A percentile compares a stretch with the other conserved stretches of the same genome.
Evolutionary conservation across 148 eudicot genomes (phyloP).

Genomic region (Vaccinium corymbosum): DNA sequence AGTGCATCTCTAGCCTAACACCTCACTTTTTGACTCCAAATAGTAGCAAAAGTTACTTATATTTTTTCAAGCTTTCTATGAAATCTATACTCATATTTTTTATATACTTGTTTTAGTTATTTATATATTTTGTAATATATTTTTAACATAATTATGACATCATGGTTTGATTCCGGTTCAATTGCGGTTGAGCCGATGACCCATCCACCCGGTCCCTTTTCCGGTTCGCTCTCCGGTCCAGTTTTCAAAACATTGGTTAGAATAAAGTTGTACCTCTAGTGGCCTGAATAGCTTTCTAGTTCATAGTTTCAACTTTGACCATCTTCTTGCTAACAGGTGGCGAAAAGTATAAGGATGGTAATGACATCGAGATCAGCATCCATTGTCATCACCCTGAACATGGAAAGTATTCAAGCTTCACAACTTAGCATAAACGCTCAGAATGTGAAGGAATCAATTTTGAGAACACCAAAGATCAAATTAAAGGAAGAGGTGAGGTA

Average conservation of each 20-base stretch:
- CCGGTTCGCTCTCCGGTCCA: no score
- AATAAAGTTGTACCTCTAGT: not conserved
- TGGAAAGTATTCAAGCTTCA: constrained; percentile 48
- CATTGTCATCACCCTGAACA: constrained; percentile 60
- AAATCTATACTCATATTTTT: no score
- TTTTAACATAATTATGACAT: no score
- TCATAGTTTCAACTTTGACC: constrained; percentile 1
- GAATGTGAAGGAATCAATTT: constrained; percentile 56
- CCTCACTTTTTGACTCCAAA: no score
- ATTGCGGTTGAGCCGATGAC: no score
- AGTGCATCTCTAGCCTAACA: no score
- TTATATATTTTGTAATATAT: no score
- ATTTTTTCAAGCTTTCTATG: no score
- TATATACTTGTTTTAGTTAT: no score
- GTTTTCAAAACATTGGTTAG: not conserved
- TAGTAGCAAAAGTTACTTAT: no score
- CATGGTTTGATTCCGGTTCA: no score
- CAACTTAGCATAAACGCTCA: constrained; percentile 59
- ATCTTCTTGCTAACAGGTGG: constrained; percentile 48
- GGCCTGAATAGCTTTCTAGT: constrained; percentile 3
- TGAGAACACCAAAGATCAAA: constrained; percentile 36
- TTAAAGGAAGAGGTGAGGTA: constrained; percentile 40
- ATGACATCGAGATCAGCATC: constrained; percentile 45
- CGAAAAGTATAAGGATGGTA: constrained; percentile 67
- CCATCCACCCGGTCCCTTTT: no score